These are phyloP conservation scores for Xylariaceae sp. DNA, from an alignment of 2,329 filamentous ascomycete genomes.

Conservation along the genomic window DNA sequence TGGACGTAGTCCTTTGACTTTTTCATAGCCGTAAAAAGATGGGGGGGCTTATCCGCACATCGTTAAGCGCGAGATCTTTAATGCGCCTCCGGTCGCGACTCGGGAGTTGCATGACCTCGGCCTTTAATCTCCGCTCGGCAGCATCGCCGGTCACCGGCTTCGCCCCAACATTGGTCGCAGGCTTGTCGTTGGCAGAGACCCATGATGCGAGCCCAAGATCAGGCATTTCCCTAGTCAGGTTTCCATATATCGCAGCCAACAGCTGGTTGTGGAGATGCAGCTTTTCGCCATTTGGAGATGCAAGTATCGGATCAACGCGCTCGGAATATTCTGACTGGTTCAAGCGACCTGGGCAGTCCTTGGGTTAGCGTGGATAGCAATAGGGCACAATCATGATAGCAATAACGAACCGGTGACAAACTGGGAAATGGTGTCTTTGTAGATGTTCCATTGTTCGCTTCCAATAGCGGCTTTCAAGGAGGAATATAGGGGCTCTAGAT, in stretches of 20 bases:
- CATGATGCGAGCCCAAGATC: conserved; percentile 64
- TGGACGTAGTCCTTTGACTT: neutral
- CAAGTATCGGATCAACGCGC: conserved; percentile 57
- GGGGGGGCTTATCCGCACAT: conserved; percentile 44
- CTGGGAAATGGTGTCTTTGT: conserved; percentile 60
- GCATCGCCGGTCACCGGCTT: conserved; percentile 64
- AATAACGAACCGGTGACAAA: conserved; percentile 56
- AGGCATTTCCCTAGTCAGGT: conserved; percentile 65
- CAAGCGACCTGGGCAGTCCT: conserved; percentile 48
- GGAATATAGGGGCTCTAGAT: conserved; percentile 62
- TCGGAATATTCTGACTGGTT: conserved; percentile 59
- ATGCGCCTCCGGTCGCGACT: conserved; percentile 61
- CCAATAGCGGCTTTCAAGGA: conserved; percentile 57
- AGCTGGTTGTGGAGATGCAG: conserved; percentile 66
- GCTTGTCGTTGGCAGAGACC: conserved; percentile 69
- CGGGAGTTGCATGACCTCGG: conserved; percentile 67
- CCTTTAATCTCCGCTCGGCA: conserved; percentile 61
- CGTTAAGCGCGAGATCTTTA: conserved; percentile 60
- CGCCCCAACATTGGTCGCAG: conserved; percentile 50
- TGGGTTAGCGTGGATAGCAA: conserved; percentile 29
- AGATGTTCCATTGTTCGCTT: conserved; percentile 58
- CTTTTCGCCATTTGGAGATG: conserved; percentile 54
- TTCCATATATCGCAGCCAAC: conserved; percentile 62
- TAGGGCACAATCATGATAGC: neutral
- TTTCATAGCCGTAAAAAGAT: neutral